Evolutionary conservation across 2,329 filamentous ascomycete genomes (phyloP), one percentile per base, ranked within the genome.

Genomic region (Talaromyces islandicus): DNA sequence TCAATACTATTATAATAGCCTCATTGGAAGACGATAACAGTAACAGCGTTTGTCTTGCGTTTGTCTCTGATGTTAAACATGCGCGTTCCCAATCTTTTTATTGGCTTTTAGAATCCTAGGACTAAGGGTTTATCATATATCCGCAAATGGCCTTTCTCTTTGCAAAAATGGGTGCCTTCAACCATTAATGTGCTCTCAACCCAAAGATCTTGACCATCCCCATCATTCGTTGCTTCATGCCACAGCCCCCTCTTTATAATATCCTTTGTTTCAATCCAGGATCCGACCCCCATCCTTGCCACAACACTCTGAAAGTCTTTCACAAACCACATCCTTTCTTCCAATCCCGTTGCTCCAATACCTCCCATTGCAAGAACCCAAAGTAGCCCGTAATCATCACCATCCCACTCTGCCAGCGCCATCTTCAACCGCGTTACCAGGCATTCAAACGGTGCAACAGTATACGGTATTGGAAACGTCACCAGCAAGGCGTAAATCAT

Each of bases 391-490:
- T 19, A 3, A 30, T 51, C 55, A 25, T 57, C 9, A 3, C 50
- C 50, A 54, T 54, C 48, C 56, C 56, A 58, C 4, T 25, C 24
- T 1, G 17, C 21, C 5, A 58, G 25, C 17, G 56, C 35, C 11
- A 21, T 32, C 25, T 27, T 54, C n/a, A 58, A 48, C 12, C 38
- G 56, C 10, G 6, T 46, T 29, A 54, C 56, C 21, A 58, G 21
- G 25, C 21, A 25, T 32, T n/a, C 14, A 25, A 58, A 58, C 10
- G 56, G 56, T 17, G 56, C 56, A 41, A 58, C 56, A 46, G 3
- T 9, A 58, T 58, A 58, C 35, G 56, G 56, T 9, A 58, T 6
- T 12, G 50, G 50, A 54, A 58, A 58, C 1, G 35, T 54, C 25
- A 58, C 50, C 7, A 58, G 50, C 1, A 58, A 25, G 30, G 48